Conservation (phyloP, 176 grass and related monocot species). For the Bromus sterilis region DNA sequence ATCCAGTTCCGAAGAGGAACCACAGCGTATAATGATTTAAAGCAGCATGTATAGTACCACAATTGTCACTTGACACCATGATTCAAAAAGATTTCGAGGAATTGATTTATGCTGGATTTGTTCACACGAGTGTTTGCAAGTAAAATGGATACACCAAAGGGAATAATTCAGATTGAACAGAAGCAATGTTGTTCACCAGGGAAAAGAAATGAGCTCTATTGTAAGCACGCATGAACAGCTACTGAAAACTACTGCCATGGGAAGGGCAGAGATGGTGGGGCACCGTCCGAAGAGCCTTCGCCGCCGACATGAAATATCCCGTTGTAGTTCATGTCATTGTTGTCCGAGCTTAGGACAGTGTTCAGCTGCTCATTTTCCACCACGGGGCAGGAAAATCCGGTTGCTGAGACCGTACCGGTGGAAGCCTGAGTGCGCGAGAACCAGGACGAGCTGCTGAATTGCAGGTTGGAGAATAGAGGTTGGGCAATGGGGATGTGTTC, state of each 20-base stretch:
- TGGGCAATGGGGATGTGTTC: conserved; percentile 48
- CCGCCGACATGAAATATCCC: conserved; percentile 48
- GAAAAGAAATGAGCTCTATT: background rate
- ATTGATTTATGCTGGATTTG: conserved; percentile 30
- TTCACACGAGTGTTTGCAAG: conserved; percentile 22
- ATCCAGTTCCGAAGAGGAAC: background rate
- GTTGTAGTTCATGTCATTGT: conserved; percentile 33
- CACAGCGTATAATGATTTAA: background rate
- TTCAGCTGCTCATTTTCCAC: conserved; percentile 23
- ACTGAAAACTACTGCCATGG: conserved; percentile 48
- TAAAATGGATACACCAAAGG: background rate
- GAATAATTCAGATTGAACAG: conserved; percentile 10
- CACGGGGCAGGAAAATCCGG: conserved; percentile 31
- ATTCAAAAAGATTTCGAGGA: background rate
- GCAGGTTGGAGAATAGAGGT: conserved; percentile 40
- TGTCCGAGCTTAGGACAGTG: conserved; percentile 25
- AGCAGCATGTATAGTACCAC: background rate
- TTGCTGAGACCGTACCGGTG: background rate
- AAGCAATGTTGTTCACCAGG: conserved; percentile 11
- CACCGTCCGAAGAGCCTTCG: conserved; percentile 45
- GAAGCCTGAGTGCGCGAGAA: conserved; percentile 18
- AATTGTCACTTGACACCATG: background rate
- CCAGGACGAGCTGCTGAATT: conserved; percentile 34
- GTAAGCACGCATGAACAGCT: background rate
- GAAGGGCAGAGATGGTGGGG: conserved; percentile 40